These are phyloP conservation scores for Schizosaccharomyces japonicus DNA, from an alignment of 805 yeast genomes.

Conservation along the genomic window DNA sequence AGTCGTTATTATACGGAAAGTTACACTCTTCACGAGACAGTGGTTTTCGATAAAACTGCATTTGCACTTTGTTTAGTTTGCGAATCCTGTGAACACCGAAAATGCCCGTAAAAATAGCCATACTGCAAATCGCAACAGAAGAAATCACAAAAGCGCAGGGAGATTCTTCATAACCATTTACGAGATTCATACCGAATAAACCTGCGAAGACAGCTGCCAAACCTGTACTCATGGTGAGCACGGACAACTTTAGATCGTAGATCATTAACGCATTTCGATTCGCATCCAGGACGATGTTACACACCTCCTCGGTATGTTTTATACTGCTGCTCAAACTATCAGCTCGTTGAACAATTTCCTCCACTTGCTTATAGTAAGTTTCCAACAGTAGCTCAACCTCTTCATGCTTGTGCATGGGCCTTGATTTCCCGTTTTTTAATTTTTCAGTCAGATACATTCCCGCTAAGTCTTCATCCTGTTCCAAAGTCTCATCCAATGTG, in stretches of 20 bases:
- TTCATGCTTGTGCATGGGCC: conserved; percentile 30
- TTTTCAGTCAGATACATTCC: conserved; percentile 56
- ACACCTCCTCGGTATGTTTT: conserved; percentile 80
- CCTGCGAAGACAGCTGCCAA: conserved; percentile 63
- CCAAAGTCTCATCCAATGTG: conserved; percentile 60
- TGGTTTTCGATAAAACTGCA: neutral
- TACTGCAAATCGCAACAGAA: neutral
- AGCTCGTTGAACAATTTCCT: conserved; percentile 79
- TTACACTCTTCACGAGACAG: no score
- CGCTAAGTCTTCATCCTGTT: conserved; percentile 68
- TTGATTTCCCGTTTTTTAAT: conserved; percentile 19
- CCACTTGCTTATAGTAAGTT: conserved; percentile 71
- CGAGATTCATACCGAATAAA: conserved; percentile 85
- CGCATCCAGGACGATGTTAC: conserved; percentile 75
- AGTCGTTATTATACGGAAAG: no score
- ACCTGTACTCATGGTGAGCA: conserved; percentile 63
- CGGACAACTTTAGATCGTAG: conserved; percentile 19
- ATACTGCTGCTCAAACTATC: conserved; percentile 62
- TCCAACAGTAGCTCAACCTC: conserved; percentile 81
- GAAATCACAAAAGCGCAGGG: conserved; percentile 34
- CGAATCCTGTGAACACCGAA: neutral
- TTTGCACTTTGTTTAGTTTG: neutral
- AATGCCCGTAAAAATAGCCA: neutral
- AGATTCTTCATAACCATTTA: conserved; percentile 71
- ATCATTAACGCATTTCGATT: conserved; percentile 84